Evolutionary conservation across 2,329 filamentous ascomycete species (phyloP).

Genomic region (Aspergillus aculeatus): DNA sequence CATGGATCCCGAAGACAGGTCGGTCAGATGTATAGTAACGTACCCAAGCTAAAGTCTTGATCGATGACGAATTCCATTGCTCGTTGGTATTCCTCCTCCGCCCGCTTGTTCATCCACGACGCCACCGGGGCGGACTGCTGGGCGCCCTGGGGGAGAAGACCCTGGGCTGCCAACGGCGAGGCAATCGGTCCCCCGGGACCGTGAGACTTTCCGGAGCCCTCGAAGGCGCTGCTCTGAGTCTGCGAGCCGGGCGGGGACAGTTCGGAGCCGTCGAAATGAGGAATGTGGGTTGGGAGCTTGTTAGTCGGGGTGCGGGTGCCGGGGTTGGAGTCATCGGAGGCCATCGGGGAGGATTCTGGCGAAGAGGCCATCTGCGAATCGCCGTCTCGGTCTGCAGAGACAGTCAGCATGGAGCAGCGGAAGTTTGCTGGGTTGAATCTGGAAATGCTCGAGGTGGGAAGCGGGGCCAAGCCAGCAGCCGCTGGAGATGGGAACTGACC

Average conservation of each 20-base stretch:
- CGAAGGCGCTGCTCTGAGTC: slow-evolving; percentile 12
- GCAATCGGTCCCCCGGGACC: background rate
- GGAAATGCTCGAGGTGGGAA: background rate
- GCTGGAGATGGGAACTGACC: background rate
- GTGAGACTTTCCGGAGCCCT: background rate
- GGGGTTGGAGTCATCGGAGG: slow-evolving; percentile 39
- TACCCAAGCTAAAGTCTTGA: slow-evolving; percentile 51
- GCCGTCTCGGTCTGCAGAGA: slow-evolving; percentile 49
- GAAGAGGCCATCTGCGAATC: slow-evolving; percentile 58
- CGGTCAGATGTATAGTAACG: slow-evolving; percentile 18
- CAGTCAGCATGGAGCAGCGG: background rate
- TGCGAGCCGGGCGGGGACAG: slow-evolving; percentile 58
- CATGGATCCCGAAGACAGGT: background rate
- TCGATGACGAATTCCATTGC: slow-evolving; percentile 53
- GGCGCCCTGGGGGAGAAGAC: slow-evolving; percentile 3
- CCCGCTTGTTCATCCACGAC: slow-evolving; percentile 57
- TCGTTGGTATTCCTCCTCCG: slow-evolving; percentile 55
- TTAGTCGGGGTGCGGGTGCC: slow-evolving; percentile 47
- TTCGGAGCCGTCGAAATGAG: slow-evolving; percentile 38
- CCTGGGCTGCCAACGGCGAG: slow-evolving; percentile 1
- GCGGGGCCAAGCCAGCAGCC: background rate
- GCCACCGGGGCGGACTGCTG: slow-evolving; percentile 44
- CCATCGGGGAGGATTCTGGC: slow-evolving; percentile 36
- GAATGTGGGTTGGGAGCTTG: slow-evolving; percentile 22
- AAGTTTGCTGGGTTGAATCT: slow-evolving; percentile 3